phyloP scores from a whole-genome alignment of 1,139 yeast genomes.

The Candida pseudocylindracea region DNA sequence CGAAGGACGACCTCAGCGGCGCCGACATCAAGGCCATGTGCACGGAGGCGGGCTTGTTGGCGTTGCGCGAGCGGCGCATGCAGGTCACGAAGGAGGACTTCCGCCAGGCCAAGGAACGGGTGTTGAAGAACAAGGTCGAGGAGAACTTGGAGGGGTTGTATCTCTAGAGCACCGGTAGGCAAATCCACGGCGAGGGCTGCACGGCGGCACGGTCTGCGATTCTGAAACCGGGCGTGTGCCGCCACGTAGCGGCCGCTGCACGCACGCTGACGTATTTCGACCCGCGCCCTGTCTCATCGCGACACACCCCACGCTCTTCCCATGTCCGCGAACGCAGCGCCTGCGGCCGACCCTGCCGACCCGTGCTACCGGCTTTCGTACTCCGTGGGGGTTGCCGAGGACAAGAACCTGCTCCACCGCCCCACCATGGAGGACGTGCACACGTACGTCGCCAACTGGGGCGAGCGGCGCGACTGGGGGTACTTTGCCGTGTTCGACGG shows the following conservation, averaged over 20 bases:
- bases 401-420: conserved; percentile 59
- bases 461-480: conserved; percentile 80
- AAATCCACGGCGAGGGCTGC: no score
- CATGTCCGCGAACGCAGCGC: no score
- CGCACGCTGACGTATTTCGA: no score
- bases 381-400: conserved; percentile 77
- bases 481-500: conserved; percentile 95
- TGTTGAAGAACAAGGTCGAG: conserved; percentile 91
- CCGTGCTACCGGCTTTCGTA: conserved; percentile 35
- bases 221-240: no score
- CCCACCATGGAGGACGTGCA: conserved; percentile 95
- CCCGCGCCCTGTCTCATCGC: no score
- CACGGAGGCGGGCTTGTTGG: conserved; percentile 92
- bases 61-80: conserved; percentile 95
- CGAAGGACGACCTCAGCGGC: conserved; percentile 91
- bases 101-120: conserved; percentile 87
- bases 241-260: no score
- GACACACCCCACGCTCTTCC: no score
- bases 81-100: conserved; percentile 93
- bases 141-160: conserved; percentile 92
- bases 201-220: no score
- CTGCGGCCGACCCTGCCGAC: conserved; percentile 3
- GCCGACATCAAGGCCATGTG: conserved; percentile 98
- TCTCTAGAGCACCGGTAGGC: conserved; percentile 31
- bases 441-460: conserved; percentile 80